A percentile compares a stretch with the other conserved stretches of the same genome.
Conservation (phyloP, 2,329 filamentous ascomycete species). For the Trichocomaceae sp. region DNA sequence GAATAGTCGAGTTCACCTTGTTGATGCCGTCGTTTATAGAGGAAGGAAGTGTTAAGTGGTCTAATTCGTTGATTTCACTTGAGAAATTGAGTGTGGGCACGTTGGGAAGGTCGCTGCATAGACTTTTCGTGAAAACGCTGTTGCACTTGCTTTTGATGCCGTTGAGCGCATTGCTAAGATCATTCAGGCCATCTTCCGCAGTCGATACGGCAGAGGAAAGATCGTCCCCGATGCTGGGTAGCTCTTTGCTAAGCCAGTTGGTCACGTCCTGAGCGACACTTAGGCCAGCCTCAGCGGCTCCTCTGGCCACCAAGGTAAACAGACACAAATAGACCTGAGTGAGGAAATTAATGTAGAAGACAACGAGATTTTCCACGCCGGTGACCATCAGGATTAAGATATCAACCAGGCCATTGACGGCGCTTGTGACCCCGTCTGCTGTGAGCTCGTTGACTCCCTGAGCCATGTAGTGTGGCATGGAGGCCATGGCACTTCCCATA, state of each 20-base stretch:
- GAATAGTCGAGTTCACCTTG: slow-evolving; percentile 70
- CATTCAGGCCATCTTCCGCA: slow-evolving; percentile 47
- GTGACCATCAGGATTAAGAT: slow-evolving; percentile 74
- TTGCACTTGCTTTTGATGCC: slow-evolving; percentile 53
- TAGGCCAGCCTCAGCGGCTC: slow-evolving; percentile 66
- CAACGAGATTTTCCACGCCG: slow-evolving; percentile 75
- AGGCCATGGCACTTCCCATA: slow-evolving; percentile 90
- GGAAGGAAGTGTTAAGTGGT: slow-evolving; percentile 61
- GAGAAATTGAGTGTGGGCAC: slow-evolving; percentile 59
- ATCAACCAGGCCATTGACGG: slow-evolving; percentile 70
- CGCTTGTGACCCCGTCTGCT: slow-evolving; percentile 69
- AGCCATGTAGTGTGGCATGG: slow-evolving; percentile 94
- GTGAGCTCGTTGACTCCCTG: slow-evolving; percentile 81
- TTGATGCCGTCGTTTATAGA: slow-evolving; percentile 63
- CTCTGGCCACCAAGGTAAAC: slow-evolving; percentile 73
- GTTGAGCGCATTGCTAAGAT: slow-evolving; percentile 46
- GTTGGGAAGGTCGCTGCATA: slow-evolving; percentile 30
- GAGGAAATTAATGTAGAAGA: slow-evolving; percentile 89
- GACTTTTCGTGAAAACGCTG: slow-evolving; percentile 27
- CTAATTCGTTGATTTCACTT: slow-evolving; percentile 57
- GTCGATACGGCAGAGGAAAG: slow-evolving; percentile 29
- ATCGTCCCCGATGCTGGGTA: slow-evolving; percentile 41
- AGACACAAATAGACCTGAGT: slow-evolving; percentile 86
- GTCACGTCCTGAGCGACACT: slow-evolving; percentile 55
- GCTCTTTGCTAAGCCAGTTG: slow-evolving; percentile 53